These are phyloP conservation scores for Ceratocystis harringtonii DNA, from an alignment of 2,329 filamentous ascomycete genomes.

Conservation along the genomic window DNA sequence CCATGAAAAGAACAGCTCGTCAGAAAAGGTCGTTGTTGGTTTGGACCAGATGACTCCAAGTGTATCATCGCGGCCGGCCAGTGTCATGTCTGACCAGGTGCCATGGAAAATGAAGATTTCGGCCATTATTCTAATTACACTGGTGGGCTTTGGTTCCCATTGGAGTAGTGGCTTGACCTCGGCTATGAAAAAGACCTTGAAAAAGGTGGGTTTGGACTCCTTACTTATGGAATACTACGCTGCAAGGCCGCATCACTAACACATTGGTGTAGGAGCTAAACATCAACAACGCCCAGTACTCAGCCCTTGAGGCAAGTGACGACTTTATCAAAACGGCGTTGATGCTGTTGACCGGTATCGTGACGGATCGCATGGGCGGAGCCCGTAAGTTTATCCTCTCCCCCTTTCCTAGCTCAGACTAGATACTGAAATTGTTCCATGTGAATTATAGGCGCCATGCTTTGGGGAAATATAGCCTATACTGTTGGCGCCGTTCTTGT, in stretches of 20 bases:
- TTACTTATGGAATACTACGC: neutral
- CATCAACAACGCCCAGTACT: conserved; percentile 45
- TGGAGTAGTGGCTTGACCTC: conserved; percentile 47
- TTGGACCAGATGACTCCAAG: neutral
- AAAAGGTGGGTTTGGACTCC: conserved; percentile 28
- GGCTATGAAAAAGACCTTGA: conserved; percentile 46
- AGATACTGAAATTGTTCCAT: neutral
- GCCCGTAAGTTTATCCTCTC: conserved; percentile 27
- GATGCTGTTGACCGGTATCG: conserved; percentile 38
- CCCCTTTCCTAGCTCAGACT: neutral
- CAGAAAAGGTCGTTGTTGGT: neutral
- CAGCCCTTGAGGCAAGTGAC: conserved; percentile 43
- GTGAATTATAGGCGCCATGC: conserved; percentile 30
- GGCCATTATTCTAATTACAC: conserved; percentile 35
- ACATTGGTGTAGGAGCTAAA: conserved; percentile 29
- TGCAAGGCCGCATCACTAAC: neutral
- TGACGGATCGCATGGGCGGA: conserved; percentile 45
- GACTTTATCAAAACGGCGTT: conserved; percentile 46
- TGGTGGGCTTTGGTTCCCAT: conserved; percentile 43
- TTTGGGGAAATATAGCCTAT: conserved; percentile 47
- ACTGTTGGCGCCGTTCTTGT: conserved; percentile 43
- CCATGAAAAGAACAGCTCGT: conserved; percentile 4
- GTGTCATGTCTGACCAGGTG: conserved; percentile 15
- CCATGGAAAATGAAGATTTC: conserved; percentile 24
- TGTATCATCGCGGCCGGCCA: conserved; percentile 5